Conservation (phyloP, 2,329 filamentous ascomycete genomes). For the Colletotrichum higginsianum region DNA sequence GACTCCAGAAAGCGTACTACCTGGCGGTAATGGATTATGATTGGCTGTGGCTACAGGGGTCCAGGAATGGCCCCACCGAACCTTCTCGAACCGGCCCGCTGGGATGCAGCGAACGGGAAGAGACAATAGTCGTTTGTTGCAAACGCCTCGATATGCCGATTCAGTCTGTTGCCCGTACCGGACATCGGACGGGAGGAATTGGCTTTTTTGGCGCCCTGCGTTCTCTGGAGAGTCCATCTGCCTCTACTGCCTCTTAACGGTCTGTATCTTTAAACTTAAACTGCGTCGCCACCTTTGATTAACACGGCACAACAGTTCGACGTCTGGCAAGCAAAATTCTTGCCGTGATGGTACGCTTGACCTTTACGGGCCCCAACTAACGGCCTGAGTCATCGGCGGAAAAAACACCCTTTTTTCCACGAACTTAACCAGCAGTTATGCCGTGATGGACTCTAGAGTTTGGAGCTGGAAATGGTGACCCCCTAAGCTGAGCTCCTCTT, state of each 20-base stretch:
- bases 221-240: background rate
- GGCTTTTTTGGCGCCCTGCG: background rate
- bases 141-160: conserved; percentile 52
- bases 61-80: conserved; percentile 56
- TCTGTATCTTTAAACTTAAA: background rate
- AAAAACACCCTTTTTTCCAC: too few relatives aligned
- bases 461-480: conserved; percentile 29
- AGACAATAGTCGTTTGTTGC: conserved; percentile 49
- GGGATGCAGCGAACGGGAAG: conserved; percentile 34
- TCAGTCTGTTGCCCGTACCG: conserved; percentile 3
- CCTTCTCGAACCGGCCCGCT: conserved; percentile 58
- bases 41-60: conserved; percentile 28
- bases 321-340: conserved; percentile 17
- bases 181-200: conserved; percentile 1
- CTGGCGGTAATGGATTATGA: conserved; percentile 8
- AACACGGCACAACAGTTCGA: background rate
- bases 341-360: background rate
- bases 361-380: too few relatives aligned
- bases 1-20: conserved; percentile 20
- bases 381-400: too few relatives aligned
- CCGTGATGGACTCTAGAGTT: conserved; percentile 15
- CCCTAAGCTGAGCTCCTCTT: conserved; percentile 25
- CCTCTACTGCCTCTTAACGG: background rate
- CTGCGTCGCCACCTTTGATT: background rate
- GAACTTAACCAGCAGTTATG: background rate